Conservation (phyloP, 768 basidiomycete genomes). For the Rhodotorula kratochvilovae region DNA sequence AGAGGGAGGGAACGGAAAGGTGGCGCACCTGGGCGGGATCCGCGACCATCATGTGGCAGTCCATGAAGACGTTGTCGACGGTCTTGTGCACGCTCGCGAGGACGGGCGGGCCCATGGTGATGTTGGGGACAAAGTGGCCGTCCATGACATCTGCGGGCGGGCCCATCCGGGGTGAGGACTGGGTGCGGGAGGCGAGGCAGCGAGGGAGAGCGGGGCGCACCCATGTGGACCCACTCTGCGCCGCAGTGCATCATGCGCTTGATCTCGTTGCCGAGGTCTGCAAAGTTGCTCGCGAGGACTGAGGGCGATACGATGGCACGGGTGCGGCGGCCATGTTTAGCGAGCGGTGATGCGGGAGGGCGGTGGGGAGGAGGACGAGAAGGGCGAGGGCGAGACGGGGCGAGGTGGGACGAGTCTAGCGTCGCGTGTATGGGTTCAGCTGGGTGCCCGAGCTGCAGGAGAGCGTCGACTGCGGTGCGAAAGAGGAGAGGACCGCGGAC, state of each 20-base stretch:
- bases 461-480: no score
- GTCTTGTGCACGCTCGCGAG: slow-evolving; percentile 76
- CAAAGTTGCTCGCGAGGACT: slow-evolving; percentile 94
- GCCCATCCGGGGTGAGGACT: neutral
- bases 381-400: neutral
- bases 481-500: no score
- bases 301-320: slow-evolving; percentile 85
- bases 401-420: neutral
- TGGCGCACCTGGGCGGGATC: slow-evolving; percentile 72
- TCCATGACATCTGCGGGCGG: slow-evolving; percentile 82
- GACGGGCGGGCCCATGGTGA: slow-evolving; percentile 88
- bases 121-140: slow-evolving; percentile 97
- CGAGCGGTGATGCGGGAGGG: no score
- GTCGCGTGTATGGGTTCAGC: no score
- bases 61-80: slow-evolving; percentile 96
- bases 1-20: neutral
- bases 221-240: slow-evolving; percentile 98
- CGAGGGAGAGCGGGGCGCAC: slow-evolving; percentile 49
- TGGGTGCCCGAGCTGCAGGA: no score
- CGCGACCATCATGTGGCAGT: slow-evolving; percentile 99
- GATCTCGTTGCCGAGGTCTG: slow-evolving; percentile 89
- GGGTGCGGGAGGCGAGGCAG: neutral
- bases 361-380: neutral
- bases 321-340: neutral
- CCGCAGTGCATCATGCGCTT: slow-evolving; percentile 86